A percentile compares a stretch with the other conserved stretches of the same genome.
Evolutionary conservation across 208 protist genomes (phyloP).

Genomic region (Wallacemonas sp.): DNA sequence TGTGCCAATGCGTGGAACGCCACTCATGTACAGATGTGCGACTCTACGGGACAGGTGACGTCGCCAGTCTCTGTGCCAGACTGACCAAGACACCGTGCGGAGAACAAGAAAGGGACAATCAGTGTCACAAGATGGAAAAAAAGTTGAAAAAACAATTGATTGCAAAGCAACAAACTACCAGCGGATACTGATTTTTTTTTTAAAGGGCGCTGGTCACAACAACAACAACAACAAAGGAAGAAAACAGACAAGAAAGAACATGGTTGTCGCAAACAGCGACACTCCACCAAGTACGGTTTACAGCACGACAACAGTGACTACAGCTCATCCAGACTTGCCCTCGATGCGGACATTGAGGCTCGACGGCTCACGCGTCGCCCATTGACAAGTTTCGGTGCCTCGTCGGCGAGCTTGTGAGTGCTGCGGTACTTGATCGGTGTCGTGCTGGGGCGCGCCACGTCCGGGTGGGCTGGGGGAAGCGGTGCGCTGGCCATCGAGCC

Average conservation of each 20-base stretch:
- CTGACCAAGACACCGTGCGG: neutral
- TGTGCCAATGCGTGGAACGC: too few species aligned
- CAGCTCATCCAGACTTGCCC: neutral
- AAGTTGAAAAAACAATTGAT: constrained; percentile 12
- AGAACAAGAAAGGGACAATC: constrained; percentile 21
- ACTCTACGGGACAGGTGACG: neutral
- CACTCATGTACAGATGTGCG: too few species aligned
- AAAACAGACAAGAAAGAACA: neutral
- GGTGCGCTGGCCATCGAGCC: constrained; percentile 12
- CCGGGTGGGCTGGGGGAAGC: constrained; percentile 7
- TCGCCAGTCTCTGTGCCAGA: neutral
- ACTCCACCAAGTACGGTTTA: neutral
- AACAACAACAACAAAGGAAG: constrained; percentile 16
- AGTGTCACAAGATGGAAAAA: neutral
- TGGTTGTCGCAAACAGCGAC: neutral
- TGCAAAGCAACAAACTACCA: too few species aligned
- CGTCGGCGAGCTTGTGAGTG: neutral
- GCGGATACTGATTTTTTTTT: too few species aligned
- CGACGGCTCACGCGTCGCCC: constrained; percentile 9
- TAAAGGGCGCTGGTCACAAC: too few species aligned
- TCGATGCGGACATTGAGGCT: neutral
- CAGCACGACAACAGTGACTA: neutral
- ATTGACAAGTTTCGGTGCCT: constrained; percentile 11
- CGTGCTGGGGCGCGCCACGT: neutral
- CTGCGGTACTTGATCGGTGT: constrained; percentile 14